These are phyloP conservation scores for Metschnikowia sp. DNA, from an alignment of 805 yeast genomes.

Conservation along the genomic window DNA sequence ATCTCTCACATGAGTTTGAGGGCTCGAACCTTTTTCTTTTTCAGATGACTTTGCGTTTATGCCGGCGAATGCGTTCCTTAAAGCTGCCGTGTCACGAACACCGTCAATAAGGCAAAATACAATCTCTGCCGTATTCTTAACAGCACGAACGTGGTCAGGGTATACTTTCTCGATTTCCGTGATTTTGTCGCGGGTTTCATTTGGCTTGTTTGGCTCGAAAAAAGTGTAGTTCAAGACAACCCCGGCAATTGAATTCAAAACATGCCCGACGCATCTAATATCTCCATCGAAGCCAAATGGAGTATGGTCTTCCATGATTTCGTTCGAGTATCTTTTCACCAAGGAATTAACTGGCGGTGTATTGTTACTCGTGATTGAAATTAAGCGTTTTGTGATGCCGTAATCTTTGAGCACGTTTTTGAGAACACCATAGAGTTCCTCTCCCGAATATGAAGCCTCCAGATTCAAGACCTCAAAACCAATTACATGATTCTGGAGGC, in stretches of 20 bases:
- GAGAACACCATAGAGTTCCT: background rate
- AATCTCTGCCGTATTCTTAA: background rate
- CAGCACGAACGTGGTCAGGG: background rate
- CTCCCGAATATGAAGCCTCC: background rate
- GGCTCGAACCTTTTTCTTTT: background rate
- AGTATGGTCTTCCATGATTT: background rate
- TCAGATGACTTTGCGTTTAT: background rate
- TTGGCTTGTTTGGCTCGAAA: background rate
- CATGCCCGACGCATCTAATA: slow-evolving; percentile 4
- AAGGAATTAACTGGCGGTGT: background rate
- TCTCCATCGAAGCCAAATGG: background rate
- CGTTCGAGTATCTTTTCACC: background rate
- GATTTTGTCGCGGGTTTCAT: too few relatives aligned
- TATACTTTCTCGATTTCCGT: background rate
- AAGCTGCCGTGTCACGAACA: background rate
- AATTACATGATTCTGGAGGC: background rate
- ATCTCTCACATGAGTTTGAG: background rate
- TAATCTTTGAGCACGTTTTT: background rate
- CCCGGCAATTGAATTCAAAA: background rate
- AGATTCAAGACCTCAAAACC: background rate
- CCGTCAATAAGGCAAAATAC: background rate
- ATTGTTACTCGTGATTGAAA: slow-evolving; percentile 2
- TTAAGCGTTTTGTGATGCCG: slow-evolving; percentile 3
- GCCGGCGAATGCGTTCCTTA: background rate
- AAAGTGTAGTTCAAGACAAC: background rate